Evolutionary conservation across 225 moss, liverwort and hornwort species (phyloP), one percentile per base, ranked within the genome.

Genomic region (Lunularia cruciata): DNA sequence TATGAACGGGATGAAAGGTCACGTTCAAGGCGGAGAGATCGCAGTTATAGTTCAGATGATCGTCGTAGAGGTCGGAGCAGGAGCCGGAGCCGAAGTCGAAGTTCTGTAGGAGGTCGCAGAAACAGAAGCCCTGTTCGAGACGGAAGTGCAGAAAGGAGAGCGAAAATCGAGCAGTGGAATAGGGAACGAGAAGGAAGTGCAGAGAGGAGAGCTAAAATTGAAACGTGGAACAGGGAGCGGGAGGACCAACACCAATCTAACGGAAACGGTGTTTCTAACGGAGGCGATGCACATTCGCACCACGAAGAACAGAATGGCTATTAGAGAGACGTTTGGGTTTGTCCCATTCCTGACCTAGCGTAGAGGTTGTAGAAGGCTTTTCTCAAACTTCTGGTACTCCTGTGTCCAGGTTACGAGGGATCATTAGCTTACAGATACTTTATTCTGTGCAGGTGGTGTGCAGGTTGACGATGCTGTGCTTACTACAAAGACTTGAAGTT

Each of bases 151-250:
- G 84, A 84, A 61, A 68, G 84, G 26, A 75, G 84, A 60, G 84
- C 84, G 2, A 84, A 81, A 81, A 96, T 96, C 62, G 96, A 96
- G 72, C 89, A 86, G 49, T 96, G 96, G 96, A 96, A 96, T 43
- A 87, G 83, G 55, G 96, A 96, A 69, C 87, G 96, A 55, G 96
- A 96, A 72, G 92, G 65, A 47, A 63, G 63, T 16, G 63, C 40
- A 26, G 63, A 84, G 67, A 65, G 83, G 25, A 77, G 83, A 68
- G 65, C 47, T 15, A 47, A 65, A 38, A 69, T 69, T 55, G 68
- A 69, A 25, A 25, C 47, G 38, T 67, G 67, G 67, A 67, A 67
- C 18, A 33, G 32, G 52, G 67, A 67, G 52, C 18, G 49, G 23
- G 67, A 67, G 49, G 46, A 25, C 33, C 43, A 18, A 15, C 49